These are phyloP conservation scores for Scheffersomyces coipomensis DNA, from an alignment of 805 yeast species.

Conservation along the genomic window DNA sequence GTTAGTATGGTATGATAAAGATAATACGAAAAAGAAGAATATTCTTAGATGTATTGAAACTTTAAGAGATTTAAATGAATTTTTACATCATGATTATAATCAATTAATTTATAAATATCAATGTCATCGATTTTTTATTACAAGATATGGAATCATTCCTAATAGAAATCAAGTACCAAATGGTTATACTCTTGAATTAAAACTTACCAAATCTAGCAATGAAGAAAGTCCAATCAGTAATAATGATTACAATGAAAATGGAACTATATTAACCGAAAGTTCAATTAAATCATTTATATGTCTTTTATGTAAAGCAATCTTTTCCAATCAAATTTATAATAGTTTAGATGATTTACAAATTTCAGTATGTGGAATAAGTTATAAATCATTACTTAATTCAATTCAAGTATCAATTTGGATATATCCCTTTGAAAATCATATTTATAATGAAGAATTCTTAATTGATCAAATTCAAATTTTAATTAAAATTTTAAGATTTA, in stretches of 20 bases:
- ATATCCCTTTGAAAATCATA: slow-evolving; percentile 6
- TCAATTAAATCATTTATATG: too few relatives aligned
- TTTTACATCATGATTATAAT: slow-evolving; percentile 3
- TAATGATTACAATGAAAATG: background rate
- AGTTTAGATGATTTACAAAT: slow-evolving; percentile 10
- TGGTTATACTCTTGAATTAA: slow-evolving; percentile 16
- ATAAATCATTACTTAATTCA: slow-evolving; percentile 8
- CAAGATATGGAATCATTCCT: slow-evolving; percentile 13
- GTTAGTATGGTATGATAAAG: slow-evolving; percentile 12
- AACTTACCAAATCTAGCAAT: slow-evolving; percentile 7
- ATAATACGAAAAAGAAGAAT: background rate
- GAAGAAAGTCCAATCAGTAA: background rate
- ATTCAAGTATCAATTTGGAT: slow-evolving; percentile 15
- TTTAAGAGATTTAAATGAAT: slow-evolving; percentile 9
- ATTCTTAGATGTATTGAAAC: slow-evolving; percentile 12
- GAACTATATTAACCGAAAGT: too few relatives aligned
- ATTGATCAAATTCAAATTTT: background rate
- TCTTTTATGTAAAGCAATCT: too few relatives aligned
- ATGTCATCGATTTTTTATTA: slow-evolving; percentile 10
- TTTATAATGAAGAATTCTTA: background rate
- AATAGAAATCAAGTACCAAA: slow-evolving; percentile 11
- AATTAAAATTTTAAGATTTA: slow-evolving; percentile 2
- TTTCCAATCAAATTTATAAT: background rate
- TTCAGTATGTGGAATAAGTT: slow-evolving; percentile 13
- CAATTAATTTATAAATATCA: slow-evolving; percentile 2